Conservation (phyloP, 2,329 filamentous ascomycete species). For the Bipolaris zeicola region DNA sequence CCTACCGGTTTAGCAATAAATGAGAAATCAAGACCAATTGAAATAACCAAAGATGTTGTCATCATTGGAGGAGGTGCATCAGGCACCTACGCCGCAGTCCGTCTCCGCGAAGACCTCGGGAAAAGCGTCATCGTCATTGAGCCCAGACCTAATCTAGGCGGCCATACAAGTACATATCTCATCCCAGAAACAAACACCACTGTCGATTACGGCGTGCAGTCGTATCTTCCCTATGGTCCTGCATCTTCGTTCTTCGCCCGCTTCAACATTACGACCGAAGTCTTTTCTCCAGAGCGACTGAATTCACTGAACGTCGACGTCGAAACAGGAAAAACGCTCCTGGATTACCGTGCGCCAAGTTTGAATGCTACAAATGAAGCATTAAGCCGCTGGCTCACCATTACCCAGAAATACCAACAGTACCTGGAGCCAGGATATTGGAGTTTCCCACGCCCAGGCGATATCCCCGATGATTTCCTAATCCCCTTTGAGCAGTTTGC, state of each 20-base stretch:
- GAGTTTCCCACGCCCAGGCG: conserved; percentile 40
- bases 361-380: conserved; percentile 21
- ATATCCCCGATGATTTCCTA: conserved; percentile 55
- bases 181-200: conserved; percentile 43
- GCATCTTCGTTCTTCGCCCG: conserved; percentile 54
- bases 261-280: conserved; percentile 45
- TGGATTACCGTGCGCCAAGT: conserved; percentile 21
- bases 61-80: conserved; percentile 54
- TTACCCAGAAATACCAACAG: conserved; percentile 25
- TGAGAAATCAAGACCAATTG: neutral
- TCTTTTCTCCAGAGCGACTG: conserved; percentile 10
- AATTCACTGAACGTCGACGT: conserved; percentile 41
- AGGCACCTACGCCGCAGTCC: conserved; percentile 53
- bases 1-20: neutral
- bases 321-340: conserved; percentile 28
- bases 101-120: conserved; percentile 48
- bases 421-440: conserved; percentile 30
- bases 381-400: conserved; percentile 23
- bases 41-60: conserved; percentile 34
- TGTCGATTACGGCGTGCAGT: conserved; percentile 48
- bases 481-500: conserved; percentile 58
- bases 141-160: conserved; percentile 50
- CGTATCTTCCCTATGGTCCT: conserved; percentile 51
- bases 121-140: conserved; percentile 53
- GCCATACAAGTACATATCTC: conserved; percentile 57